These are phyloP conservation scores for Medicago truncatula DNA, from an alignment of 306 rosid genomes.

Conservation along the genomic window MtrunA17r5.0-ANR NC_053043.1:48445501-48446000, in stretches of 20 bases:
- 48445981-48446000: slow-evolving; percentile 8
- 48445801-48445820: slow-evolving; percentile 1
- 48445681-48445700: slow-evolving; percentile 33
- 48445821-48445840: not conserved
- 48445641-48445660: slow-evolving; percentile 21
- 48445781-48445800: not conserved
- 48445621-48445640: slow-evolving; percentile 33
- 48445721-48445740: slow-evolving; percentile 12
- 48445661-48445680: slow-evolving; percentile 37
- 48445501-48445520: slow-evolving; percentile 26
- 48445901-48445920: slow-evolving; percentile 23
- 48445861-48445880: slow-evolving; percentile 4
- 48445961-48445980: not conserved
- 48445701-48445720: not conserved
- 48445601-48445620: slow-evolving; percentile 31
- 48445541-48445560: slow-evolving; percentile 29
- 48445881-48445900: not conserved
- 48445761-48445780: not conserved
- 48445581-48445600: slow-evolving; percentile 33
- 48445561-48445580: slow-evolving; percentile 15
- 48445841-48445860: slow-evolving; percentile 18
- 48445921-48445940: not conserved
- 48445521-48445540: not conserved
- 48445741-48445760: slow-evolving; percentile 18
- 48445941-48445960: slow-evolving; percentile 1